Conservation (phyloP, 2,329 filamentous ascomycete genomes). For the Cladobotryum protrusum region DNA sequence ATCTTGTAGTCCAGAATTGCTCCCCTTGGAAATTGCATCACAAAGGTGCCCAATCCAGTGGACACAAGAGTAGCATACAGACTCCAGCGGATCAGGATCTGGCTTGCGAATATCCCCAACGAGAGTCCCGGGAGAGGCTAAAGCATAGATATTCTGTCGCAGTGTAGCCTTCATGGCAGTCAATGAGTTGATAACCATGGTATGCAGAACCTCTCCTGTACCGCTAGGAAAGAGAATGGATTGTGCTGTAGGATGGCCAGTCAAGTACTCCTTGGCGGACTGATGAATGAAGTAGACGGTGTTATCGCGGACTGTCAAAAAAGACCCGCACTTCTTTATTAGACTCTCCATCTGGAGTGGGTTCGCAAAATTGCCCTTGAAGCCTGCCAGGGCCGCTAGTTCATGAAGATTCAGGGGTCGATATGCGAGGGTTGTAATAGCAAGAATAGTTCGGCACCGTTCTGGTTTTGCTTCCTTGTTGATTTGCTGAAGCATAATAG, state of each 20-base stretch:
- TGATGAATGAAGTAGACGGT: slow-evolving; percentile 35
- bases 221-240: slow-evolving; percentile 26
- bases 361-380: slow-evolving; percentile 32
- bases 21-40: slow-evolving; percentile 7
- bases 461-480: slow-evolving; percentile 19
- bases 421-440: slow-evolving; percentile 21
- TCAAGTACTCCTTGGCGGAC: slow-evolving; percentile 38
- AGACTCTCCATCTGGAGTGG: slow-evolving; percentile 17
- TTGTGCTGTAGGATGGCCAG: slow-evolving; percentile 20
- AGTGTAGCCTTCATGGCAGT: slow-evolving; percentile 23
- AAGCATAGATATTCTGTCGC: slow-evolving; percentile 29
- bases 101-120: slow-evolving; percentile 10
- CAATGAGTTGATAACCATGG: slow-evolving; percentile 30
- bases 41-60: slow-evolving; percentile 17
- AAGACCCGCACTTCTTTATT: slow-evolving; percentile 32
- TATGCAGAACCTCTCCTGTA: slow-evolving; percentile 19
- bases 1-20: slow-evolving; percentile 39
- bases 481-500: slow-evolving; percentile 31
- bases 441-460: slow-evolving; percentile 28
- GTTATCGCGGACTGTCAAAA: slow-evolving; percentile 27
- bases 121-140: slow-evolving; percentile 15
- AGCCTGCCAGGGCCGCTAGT: slow-evolving; percentile 19
- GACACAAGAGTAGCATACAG: slow-evolving; percentile 13
- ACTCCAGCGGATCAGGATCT: slow-evolving; percentile 14
- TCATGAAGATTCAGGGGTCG: slow-evolving; percentile 31